Evolutionary conservation across 805 yeast species (phyloP), one percentile per base, ranked within the genome.

Genomic region (Komagataella pastoris): DNA sequence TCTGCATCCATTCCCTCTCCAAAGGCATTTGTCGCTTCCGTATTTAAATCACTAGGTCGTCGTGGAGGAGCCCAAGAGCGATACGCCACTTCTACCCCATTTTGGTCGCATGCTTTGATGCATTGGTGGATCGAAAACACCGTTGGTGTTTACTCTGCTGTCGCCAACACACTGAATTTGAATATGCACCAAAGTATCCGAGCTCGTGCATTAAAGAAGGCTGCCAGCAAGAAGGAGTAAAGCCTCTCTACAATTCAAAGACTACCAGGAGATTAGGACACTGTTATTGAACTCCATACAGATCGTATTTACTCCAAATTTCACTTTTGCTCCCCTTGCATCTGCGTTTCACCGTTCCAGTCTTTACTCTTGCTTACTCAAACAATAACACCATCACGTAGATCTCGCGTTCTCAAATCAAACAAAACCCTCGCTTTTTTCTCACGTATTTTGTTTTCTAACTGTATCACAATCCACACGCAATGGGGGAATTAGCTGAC

Each of bases 51-150:
- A 52, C 77, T 83, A 54, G 97, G 97, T 21, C 83, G 87, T 62
- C 80, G 95, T 58, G 80, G 82, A 49, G 99, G 99, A 52, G 95
- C 98, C 17, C 96, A 88, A 67, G 96, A 87, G 56, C 79, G 96
- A 60, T 88, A 65, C 59, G 95, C 81, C 40, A 88, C 97, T 2
- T 69, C 74, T 52, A 91, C 98, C 1, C 99, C 99, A 40, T 93
- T 74, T 75, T 89, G 96, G 88, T 68, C 88, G 2, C 99, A 93
- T 69, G 98, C 97, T 2, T 64, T 91, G 50, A 81, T 90, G 83
- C 96, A 90, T 65, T 90, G 86, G 76, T 72, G 72, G 51, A 79
- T 90, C 55, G 90, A 81, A 49, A 77, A 78, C 61, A 77, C 88
- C 8, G 82, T 89, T 49, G 98, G 99, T 24, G 88, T 86, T 46